Evolutionary conservation across 257 asterid genomes (phyloP), one percentile per base, ranked within the genome.

Genomic region (Phtheirospermum japonicum): DNA sequence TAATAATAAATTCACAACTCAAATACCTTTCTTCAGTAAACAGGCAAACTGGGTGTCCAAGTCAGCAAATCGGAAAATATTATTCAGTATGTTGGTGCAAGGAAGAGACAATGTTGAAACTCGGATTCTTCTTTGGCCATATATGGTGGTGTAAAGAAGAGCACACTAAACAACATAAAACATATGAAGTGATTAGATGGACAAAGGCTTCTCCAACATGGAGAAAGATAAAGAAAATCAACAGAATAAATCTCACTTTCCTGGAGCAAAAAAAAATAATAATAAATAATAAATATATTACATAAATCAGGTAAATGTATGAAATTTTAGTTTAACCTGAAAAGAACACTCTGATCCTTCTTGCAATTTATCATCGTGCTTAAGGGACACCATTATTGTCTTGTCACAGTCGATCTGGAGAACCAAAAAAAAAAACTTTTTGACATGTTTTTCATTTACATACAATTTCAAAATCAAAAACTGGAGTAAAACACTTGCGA

Each of bases 81-180:
- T 80, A 75, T 86, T 89, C 79, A 89, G 73, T 86, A 76, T 77
- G 74, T 70, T 84, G 52, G 97, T 89, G 90, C 96, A 85, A 14
- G 95, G 93, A 31, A 92, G 83, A 70, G 95, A 83, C 74, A 92
- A 74, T 39, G 93, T 92, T 33, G 98, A 89, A 61, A 92, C 82
- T 56, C 98, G 90, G 66, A 92, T 92, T 82, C 95, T 83, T 80
- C 98, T 82, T 80, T 92, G 95, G 60, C 98, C 98, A 71, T 78
- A 78, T n/a, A 84, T 82, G 37, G 98, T 85, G 61, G 98, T 89
- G 85, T 92, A 92, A 40, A 92, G 98, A 74, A 89, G 93, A 23
- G 98, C 98, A 72, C 89, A 92, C 98, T 92, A 72, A 60, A 74
- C 14, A 77, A 53, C 65, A 64, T 6, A n/a, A 59, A 74, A 53